phyloP scores from a whole-genome alignment of 2,329 filamentous ascomycete species.

The Cercospora brassicicola region DNA sequence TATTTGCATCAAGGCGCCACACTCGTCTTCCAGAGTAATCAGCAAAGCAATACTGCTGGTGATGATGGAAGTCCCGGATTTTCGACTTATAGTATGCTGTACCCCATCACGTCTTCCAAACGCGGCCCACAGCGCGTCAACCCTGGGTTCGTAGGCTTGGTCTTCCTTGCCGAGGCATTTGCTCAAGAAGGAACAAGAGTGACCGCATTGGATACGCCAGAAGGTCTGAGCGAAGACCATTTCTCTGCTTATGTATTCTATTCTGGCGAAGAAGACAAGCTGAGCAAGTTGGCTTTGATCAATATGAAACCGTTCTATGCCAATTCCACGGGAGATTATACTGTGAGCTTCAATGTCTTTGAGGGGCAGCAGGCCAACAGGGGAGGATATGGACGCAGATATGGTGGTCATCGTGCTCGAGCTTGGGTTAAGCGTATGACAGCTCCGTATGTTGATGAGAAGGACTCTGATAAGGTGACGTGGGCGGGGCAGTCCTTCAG shows the following conservation, averaged over 20 bases:
- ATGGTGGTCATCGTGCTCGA: background rate
- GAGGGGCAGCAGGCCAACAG: background rate
- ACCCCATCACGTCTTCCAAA: constrained; percentile 29
- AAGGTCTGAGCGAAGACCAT: constrained; percentile 27
- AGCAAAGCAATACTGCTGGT: constrained; percentile 34
- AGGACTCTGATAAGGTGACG: constrained; percentile 29
- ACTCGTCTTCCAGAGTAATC: constrained; percentile 33
- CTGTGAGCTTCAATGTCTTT: constrained; percentile 25
- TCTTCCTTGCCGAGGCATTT: constrained; percentile 37
- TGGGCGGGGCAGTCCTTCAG: constrained; percentile 36
- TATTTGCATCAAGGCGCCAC: constrained; percentile 41
- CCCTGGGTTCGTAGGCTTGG: constrained; percentile 31
- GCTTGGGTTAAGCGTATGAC: constrained; percentile 34
- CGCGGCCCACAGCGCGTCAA: constrained; percentile 32
- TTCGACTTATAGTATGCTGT: constrained; percentile 35
- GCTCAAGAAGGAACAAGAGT: constrained; percentile 30
- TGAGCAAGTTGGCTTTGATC: constrained; percentile 34
- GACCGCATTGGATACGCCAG: constrained; percentile 26
- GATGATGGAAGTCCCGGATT: constrained; percentile 34
- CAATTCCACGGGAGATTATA: constrained; percentile 33
- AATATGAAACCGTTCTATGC: constrained; percentile 35
- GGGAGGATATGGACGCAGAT: background rate
- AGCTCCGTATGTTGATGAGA: constrained; percentile 31
- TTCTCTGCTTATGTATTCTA: constrained; percentile 36
- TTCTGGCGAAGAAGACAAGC: constrained; percentile 13